Percentiles rank a stretch among this genome's conserved stretches.
phyloP scores from a whole-genome alignment of 2,329 filamentous ascomycete species.

The Fusarium robinianum region DNA sequence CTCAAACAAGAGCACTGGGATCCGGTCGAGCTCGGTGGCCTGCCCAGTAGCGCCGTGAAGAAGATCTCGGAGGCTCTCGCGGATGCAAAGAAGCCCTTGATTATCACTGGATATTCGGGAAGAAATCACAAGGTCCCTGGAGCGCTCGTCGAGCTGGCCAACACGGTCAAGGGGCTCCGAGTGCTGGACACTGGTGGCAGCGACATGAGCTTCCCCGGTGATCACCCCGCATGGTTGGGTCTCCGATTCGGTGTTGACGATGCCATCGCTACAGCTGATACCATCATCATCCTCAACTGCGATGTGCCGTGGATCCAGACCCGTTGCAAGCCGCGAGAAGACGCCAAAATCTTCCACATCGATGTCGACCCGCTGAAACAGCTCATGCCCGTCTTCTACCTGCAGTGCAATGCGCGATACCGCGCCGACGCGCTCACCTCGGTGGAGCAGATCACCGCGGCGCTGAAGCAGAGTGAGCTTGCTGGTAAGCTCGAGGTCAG shows the following conservation, averaged over 20 bases:
- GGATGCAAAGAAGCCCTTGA: constrained; percentile 65
- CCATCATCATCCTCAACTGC: constrained; percentile 84
- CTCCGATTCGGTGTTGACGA: constrained; percentile 76
- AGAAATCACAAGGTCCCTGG: constrained; percentile 66
- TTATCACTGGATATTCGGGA: constrained; percentile 73
- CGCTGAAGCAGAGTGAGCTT: constrained; percentile 56
- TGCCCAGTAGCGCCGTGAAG: constrained; percentile 56
- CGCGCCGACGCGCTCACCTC: constrained; percentile 67
- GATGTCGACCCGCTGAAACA: constrained; percentile 70
- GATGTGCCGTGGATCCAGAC: constrained; percentile 96
- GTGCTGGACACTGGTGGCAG: constrained; percentile 78
- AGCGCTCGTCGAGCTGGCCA: constrained; percentile 68
- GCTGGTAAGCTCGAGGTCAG: constrained; percentile 43
- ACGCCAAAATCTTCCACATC: constrained; percentile 64
- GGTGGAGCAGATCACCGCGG: constrained; percentile 69
- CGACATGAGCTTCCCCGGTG: constrained; percentile 79
- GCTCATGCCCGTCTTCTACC: constrained; percentile 75
- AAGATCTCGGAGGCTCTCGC: constrained; percentile 67
- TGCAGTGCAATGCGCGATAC: constrained; percentile 67
- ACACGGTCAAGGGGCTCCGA: constrained; percentile 68
- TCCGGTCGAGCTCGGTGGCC: constrained; percentile 67
- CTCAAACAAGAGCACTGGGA: constrained; percentile 73
- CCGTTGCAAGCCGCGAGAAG: constrained; percentile 59
- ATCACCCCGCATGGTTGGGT: constrained; percentile 71
- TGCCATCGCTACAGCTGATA: constrained; percentile 74